These are phyloP conservation scores for Kurtzmaniella cleridarum DNA, from an alignment of 805 yeast genomes.

Conservation along the genomic window DNA sequence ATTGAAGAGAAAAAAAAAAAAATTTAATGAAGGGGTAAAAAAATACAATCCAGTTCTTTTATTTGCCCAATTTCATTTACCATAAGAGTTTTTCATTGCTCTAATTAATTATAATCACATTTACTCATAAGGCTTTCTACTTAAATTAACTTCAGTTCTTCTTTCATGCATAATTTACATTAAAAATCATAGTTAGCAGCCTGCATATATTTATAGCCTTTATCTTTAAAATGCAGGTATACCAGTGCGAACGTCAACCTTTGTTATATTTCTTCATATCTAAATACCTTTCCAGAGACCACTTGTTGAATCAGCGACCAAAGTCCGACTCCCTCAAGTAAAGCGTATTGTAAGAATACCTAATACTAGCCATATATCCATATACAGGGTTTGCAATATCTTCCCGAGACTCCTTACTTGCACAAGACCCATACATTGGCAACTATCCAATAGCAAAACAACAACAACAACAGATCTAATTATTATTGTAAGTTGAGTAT, in stretches of 20 bases:
- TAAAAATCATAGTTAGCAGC: background rate
- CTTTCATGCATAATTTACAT: background rate
- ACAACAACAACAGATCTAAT: background rate
- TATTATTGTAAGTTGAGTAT: background rate
- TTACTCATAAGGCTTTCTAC: too few relatives aligned
- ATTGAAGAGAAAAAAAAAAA: too few relatives aligned
- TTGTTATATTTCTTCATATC: too few relatives aligned
- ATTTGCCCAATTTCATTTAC: too few relatives aligned
- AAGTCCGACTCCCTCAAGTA: background rate
- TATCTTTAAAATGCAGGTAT: background rate
- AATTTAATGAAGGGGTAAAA: too few relatives aligned
- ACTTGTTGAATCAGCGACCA: background rate
- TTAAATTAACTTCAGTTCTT: too few relatives aligned
- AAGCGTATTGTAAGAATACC: background rate
- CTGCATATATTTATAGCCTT: background rate
- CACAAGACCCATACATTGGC: background rate
- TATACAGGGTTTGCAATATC: background rate
- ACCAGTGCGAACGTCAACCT: background rate
- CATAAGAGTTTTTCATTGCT: too few relatives aligned
- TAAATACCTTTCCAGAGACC: background rate
- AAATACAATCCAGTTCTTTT: too few relatives aligned
- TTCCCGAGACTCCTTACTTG: background rate
- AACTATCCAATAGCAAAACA: background rate
- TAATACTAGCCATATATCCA: background rate
- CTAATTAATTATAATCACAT: too few relatives aligned